A percentile compares a stretch with the other conserved stretches of the same genome.
These are phyloP conservation scores for Agaricus sinodeliciosus DNA, from an alignment of 768 basidiomycete species.

Conservation along the genomic window DNA sequence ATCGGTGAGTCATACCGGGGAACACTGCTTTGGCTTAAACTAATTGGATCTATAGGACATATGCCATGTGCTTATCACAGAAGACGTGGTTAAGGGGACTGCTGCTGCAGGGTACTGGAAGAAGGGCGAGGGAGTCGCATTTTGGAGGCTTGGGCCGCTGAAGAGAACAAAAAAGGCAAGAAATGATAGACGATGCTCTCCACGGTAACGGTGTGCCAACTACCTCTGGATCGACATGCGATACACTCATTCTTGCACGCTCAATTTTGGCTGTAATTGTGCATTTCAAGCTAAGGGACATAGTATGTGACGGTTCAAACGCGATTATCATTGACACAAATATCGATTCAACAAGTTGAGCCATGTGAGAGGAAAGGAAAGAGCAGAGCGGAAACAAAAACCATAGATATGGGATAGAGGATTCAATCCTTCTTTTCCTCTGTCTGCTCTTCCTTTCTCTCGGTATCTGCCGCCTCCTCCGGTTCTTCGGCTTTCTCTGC, in stretches of 20 bases:
- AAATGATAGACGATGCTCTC: background rate
- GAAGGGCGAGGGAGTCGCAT: constrained; percentile 55
- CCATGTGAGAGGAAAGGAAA: background rate
- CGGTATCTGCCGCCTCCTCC: constrained; percentile 24
- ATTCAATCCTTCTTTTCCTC: background rate
- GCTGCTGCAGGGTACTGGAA: constrained; percentile 70
- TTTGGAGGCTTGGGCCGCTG: constrained; percentile 74
- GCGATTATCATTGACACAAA: constrained; percentile 9
- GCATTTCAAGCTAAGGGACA: background rate
- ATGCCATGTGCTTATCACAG: constrained; percentile 76
- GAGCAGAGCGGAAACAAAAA: background rate
- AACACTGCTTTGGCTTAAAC: background rate
- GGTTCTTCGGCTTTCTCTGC: constrained; percentile 25
- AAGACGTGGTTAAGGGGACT: constrained; percentile 59
- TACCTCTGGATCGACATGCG: background rate
- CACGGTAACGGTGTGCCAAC: background rate
- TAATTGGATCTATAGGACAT: constrained; percentile 43
- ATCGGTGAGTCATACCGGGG: constrained; percentile 41
- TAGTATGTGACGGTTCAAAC: background rate
- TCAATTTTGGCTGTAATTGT: background rate
- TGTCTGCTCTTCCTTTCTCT: constrained; percentile 22
- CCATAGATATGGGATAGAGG: background rate
- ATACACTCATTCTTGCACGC: background rate
- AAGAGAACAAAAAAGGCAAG: constrained; percentile 37
- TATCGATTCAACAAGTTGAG: constrained; percentile 13